phyloP scores from a whole-genome alignment of 306 rosid species.

The Malus fusca region DNA sequence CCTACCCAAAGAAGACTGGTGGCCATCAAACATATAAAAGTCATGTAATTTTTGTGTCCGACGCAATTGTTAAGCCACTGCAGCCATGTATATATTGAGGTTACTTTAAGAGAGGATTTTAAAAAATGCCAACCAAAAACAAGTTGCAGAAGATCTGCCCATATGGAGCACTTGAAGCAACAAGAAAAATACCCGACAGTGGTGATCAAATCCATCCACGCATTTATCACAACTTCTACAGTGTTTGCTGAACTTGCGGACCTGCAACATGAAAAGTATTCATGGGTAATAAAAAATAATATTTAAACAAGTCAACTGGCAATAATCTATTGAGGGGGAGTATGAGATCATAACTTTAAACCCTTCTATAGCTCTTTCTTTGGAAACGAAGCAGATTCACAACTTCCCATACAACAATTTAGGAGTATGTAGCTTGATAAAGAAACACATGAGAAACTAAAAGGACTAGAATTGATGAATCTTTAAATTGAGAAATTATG shows the following conservation, averaged over 20 bases:
- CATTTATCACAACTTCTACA: constrained; percentile 99
- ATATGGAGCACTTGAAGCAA: constrained; percentile 10
- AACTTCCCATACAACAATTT: background rate
- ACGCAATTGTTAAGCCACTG: constrained; percentile 99
- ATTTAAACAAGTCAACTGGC: no score
- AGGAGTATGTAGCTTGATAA: background rate
- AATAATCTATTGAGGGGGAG: background rate
- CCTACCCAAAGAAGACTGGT: constrained; percentile 86
- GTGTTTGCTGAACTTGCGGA: constrained; percentile 93
- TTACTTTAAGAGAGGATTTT: constrained; percentile 8
- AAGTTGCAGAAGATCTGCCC: constrained; percentile 4
- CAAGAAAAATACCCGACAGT: constrained; percentile 69
- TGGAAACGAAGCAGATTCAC: background rate
- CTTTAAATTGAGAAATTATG: background rate
- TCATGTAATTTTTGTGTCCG: constrained; percentile 79
- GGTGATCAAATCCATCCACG: constrained; percentile 96
- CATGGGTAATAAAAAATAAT: background rate
- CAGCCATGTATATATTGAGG: constrained; percentile 34
- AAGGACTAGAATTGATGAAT: background rate
- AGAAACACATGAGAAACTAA: constrained; percentile 6
- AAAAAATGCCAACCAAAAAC: constrained; percentile 17
- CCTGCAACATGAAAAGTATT: constrained; percentile 47
- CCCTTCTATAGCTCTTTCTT: background rate
- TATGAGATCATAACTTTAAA: background rate
- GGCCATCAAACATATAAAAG: constrained; percentile 92